Base-by-base conservation (phyloP, 805 yeast species). In the Ogataea zsoltii region DNA sequence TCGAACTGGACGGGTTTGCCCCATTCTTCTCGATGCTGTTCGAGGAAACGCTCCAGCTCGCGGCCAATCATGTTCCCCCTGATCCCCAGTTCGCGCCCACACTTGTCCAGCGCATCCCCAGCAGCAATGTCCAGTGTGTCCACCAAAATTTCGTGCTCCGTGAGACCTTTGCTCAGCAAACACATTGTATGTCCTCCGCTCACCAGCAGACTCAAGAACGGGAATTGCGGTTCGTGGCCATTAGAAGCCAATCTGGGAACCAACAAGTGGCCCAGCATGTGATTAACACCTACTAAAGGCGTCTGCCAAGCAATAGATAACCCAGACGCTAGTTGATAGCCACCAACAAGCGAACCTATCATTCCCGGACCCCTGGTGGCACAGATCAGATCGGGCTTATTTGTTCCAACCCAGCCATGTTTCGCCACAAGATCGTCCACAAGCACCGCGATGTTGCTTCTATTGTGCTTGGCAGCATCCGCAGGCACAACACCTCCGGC, bases 351-450 rank as follows among this genome's bases (percentile, higher is more conserved):
- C 0, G 96, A 85, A 0, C 97, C 97, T 7, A 82, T 78, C 97
- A 94, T 89, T 0, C 99, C 99, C 0, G 99, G 99, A 0, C 99
- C 99, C 53, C 96, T 70, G 0, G 99, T 94, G 4, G 85, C 96
- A 63, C 96, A 86, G 1, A 94, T 76, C 37, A 94, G 61, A 60
- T 88, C 96, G 0, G 90, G 88, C 30, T 57, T 50, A 2, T 43
- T 45, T 2, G 32, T 14, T 1, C 48, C 49, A 0, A 71, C 56
- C 51, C 77, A 48, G 7, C 56, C 63, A 55, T 71, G 65, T 38
- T 57, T 66, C 0, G 21, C 29, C 13, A 85, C 66, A 4, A 85
- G 65, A 5, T 69, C 61, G 13, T 62, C 45, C 0, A 85, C 80
- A 29, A 85, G 60, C 0, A 60, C 54, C 0, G 87, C 84, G 2